Evolutionary conservation across 495 filamentous ascomycete genomes (phyloP), one percentile per base, ranked within the genome.

Genomic region (Penicillium subrubescens): DNA sequence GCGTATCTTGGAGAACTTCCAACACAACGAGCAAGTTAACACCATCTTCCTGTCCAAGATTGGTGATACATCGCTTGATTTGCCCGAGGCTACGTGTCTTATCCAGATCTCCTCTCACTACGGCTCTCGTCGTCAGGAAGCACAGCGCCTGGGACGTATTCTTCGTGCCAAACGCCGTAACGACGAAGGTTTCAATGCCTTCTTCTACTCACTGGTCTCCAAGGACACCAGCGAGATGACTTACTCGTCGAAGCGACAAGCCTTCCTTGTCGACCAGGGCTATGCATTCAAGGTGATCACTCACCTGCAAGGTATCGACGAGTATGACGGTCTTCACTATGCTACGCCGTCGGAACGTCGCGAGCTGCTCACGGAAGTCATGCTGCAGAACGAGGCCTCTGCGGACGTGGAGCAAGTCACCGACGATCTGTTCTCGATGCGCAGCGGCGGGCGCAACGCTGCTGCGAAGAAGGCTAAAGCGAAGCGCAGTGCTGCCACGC

Each of bases 251-350:
- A 97, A 97, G 78, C 88, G 95, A 23, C 95, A 99, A 73, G 96
- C 95, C 29, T 99, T 99, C 84, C 84, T 99, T 4, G 93, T 99
- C 54, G 95, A 99, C 68, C 95, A 99, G 75, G 95, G 95, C 39
- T 99, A 99, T 76, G 95, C 95, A 21, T 98, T 98, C 84, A 98
- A 98, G 76, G 95, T 99, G 62, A 99, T 99, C 75, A 98, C 95
- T 1, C 93, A 97, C 71, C 84, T 99, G 8, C 88, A 93, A 68
- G 94, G 94, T 29, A 93, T 98, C 59, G 93, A 97, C 65, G 83
- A 90, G 41, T 88, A 93, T 35, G 87, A 90, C 8, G 89, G 89
- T 7, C 86, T 98, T 11, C 90, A 90, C 3, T 97, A 93, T 75
- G 81, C 86, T 0, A 92, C 93, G 1, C 83, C 93, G 0, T 81